Evolutionary conservation across 345 rosid species (phyloP).

Genomic region (Clausena lansium): DNA sequence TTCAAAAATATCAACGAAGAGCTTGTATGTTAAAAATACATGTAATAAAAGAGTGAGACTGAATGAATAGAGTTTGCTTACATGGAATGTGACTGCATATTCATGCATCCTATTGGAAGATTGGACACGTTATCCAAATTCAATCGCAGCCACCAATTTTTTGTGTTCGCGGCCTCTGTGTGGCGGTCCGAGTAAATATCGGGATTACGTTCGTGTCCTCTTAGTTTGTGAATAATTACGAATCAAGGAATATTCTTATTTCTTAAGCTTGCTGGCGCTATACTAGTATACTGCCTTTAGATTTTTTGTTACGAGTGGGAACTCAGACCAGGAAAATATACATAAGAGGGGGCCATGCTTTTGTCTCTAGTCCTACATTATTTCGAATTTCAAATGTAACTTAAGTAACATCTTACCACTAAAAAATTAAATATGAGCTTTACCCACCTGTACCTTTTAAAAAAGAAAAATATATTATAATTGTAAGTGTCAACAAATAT

Average conservation of each 20-base stretch:
- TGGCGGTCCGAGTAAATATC: neutral
- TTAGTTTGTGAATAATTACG: conserved; percentile 2
- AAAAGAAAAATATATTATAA: no score
- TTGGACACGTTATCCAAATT: conserved; percentile 67
- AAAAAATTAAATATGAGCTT: no score
- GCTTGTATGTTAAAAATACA: conserved; percentile 4
- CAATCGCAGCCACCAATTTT: conserved; percentile 65
- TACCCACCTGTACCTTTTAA: no score
- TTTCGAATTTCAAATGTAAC: neutral
- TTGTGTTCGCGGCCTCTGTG: conserved; percentile 15
- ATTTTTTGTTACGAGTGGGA: neutral
- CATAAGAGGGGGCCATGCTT: neutral
- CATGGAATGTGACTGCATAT: conserved; percentile 18
- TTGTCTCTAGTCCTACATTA: neutral
- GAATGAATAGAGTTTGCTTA: conserved; percentile 15
- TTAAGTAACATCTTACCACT: neutral
- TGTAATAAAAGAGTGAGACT: neutral
- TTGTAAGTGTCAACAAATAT: no score
- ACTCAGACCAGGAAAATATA: neutral
- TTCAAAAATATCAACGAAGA: conserved; percentile 3
- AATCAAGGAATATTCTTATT: conserved; percentile 30
- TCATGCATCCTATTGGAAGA: conserved; percentile 40
- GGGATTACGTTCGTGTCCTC: conserved; percentile 6
- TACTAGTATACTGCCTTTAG: neutral
- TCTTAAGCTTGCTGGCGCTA: neutral